Base-by-base conservation (phyloP, 495 filamentous ascomycete genomes). In the Penicillium steckii region DNA sequence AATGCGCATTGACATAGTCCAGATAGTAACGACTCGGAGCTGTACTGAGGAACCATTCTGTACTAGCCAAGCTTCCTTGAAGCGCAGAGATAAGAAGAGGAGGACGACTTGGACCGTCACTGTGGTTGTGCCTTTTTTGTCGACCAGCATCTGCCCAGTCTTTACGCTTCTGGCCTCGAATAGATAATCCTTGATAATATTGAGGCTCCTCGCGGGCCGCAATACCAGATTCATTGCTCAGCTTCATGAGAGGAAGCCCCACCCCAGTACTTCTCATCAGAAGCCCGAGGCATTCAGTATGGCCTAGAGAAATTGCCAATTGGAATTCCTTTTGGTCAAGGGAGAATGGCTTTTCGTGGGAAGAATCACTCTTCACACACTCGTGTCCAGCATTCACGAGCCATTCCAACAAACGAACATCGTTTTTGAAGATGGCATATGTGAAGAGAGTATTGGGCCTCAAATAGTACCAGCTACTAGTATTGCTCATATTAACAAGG, bases 31-130 rank as follows among this genome's bases (percentile, higher is more conserved):
- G 69, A 51, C 76, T 56, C 0, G 87, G 85, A 0, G 81, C 76
- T 26, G 86, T 84, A 33, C 84, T 80, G 42, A 90, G 64, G 59
- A 87, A 87, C 82, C 85, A 92, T 60, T 90, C 82, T 0, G 83
- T 77, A 24, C 75, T 76, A 8, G 82, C 78, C 22, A 92, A 62
- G 15, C 69, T 81, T 13, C 85, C 85, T 9, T 61, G 38, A 8
- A 67, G 45, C 0, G 86, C 85, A 15, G 85, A 81, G 18, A 74
- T 56, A 2, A 90, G 69, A 10, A 88, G 66, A 1, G 86, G 87
- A 15, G 84, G 77, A 27, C 57, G 42, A 37, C 33, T 54, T 62
- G 27, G 64, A 1, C 48, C 44, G 4, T 55, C 2, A 51, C 56
- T 2, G 56, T 13, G 25, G 54, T 56, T 15, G 53, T 13, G 18